phyloP scores from a whole-genome alignment of 805 yeast genomes.

The Spathaspora hagerdaliae region DNA sequence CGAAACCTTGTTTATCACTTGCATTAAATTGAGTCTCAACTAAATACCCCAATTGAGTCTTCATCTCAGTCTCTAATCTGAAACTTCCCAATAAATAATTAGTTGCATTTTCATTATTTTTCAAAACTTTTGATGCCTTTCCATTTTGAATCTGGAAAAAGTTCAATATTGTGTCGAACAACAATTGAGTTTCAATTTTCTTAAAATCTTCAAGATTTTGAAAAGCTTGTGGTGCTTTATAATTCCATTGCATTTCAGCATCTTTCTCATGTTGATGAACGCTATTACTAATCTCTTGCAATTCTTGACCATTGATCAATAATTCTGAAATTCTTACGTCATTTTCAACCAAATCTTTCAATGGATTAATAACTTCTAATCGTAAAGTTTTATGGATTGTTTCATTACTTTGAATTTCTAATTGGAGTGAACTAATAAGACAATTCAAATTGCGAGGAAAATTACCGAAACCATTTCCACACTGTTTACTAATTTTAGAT shows the following conservation, averaged over 20 bases:
- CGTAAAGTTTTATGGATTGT: slow-evolving; percentile 44
- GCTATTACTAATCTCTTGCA: slow-evolving; percentile 32
- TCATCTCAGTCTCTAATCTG: slow-evolving; percentile 36
- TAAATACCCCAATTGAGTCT: slow-evolving; percentile 30
- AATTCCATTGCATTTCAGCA: slow-evolving; percentile 65
- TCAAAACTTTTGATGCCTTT: slow-evolving; percentile 19
- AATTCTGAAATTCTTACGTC: slow-evolving; percentile 55
- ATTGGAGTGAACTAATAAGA: slow-evolving; percentile 47
- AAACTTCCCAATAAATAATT: slow-evolving; percentile 54
- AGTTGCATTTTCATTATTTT: slow-evolving; percentile 57
- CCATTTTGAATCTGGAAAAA: slow-evolving; percentile 43
- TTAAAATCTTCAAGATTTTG: slow-evolving; percentile 74
- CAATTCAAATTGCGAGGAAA: slow-evolving; percentile 43
- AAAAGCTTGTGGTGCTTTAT: slow-evolving; percentile 72
- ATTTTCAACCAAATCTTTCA: slow-evolving; percentile 49
- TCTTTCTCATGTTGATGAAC: slow-evolving; percentile 14
- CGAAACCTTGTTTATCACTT: slow-evolving; percentile 2
- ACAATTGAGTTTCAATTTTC: slow-evolving; percentile 48
- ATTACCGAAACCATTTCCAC: slow-evolving; percentile 36
- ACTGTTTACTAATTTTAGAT: slow-evolving; percentile 14
- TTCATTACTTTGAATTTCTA: slow-evolving; percentile 46
- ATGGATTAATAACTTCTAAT: slow-evolving; percentile 51
- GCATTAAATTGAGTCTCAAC: slow-evolving; percentile 20
- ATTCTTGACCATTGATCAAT: slow-evolving; percentile 43
- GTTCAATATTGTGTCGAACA: slow-evolving; percentile 62